Evolutionary conservation across 345 rosid genomes (phyloP).

Genomic region (Populus deltoides): DNA sequence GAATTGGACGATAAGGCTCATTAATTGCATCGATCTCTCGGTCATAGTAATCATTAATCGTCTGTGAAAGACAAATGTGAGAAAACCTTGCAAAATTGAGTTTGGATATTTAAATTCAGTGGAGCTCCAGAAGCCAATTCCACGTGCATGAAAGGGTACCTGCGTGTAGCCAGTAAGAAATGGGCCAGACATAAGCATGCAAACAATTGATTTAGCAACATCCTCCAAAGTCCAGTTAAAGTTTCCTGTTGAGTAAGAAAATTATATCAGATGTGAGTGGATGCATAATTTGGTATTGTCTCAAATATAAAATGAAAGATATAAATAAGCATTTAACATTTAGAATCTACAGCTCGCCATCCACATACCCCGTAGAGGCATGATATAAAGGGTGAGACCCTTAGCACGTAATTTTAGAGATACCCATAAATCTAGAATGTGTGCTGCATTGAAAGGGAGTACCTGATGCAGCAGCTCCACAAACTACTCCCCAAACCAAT

Average conservation of each 20-base stretch:
- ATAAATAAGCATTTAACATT: background rate
- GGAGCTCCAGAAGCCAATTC: slow-evolving; percentile 9
- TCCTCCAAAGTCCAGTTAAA: slow-evolving; percentile 92
- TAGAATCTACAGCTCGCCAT: background rate
- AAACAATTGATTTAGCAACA: slow-evolving; percentile 81
- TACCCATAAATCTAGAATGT: background rate
- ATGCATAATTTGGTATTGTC: background rate
- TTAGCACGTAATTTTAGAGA: background rate
- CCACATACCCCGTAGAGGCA: background rate
- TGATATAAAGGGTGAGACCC: background rate
- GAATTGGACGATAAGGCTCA: slow-evolving; percentile 97
- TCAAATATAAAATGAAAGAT: background rate
- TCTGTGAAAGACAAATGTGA: slow-evolving; percentile 42
- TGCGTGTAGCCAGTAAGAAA: slow-evolving; percentile 96
- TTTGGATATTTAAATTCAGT: slow-evolving; percentile 13
- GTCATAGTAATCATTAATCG: slow-evolving; percentile 92
- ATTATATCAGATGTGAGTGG: background rate
- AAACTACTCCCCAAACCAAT: slow-evolving; percentile 86
- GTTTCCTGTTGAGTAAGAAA: slow-evolving; percentile 55
- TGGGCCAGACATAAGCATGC: slow-evolving; percentile 98
- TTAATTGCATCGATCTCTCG: slow-evolving; percentile 96
- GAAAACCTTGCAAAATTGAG: slow-evolving; percentile 10
- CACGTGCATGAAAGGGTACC: slow-evolving; percentile 36
- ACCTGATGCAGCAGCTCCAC: slow-evolving; percentile 99
- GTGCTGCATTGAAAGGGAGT: slow-evolving; percentile 6